A percentile compares a stretch with the other conserved stretches of the same genome.
phyloP scores from a whole-genome alignment of 805 yeast genomes.

The Isabelozyma pseudorhagii region DNA sequence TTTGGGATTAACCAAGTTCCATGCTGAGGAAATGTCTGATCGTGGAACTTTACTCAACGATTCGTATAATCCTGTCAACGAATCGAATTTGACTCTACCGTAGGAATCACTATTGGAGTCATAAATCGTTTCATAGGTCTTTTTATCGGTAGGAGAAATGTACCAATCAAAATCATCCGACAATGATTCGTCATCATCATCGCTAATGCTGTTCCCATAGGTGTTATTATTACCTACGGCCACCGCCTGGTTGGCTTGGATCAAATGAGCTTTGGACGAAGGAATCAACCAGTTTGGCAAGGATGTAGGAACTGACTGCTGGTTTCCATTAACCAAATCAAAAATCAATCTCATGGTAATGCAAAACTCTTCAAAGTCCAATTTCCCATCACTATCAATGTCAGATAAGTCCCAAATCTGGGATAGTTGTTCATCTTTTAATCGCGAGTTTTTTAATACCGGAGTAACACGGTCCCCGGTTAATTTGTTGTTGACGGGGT shows the following conservation, averaged over 20 bases:
- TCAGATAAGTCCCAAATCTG: conserved; percentile 91
- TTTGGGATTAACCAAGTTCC: conserved; percentile 94
- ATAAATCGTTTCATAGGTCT: conserved; percentile 76
- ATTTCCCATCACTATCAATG: conserved; percentile 84
- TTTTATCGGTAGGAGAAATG: conserved; percentile 82
- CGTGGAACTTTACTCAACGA: conserved; percentile 73
- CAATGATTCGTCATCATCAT: conserved; percentile 60
- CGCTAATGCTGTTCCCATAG: conserved; percentile 31
- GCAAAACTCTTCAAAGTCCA: conserved; percentile 97
- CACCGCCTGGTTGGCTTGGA: conserved; percentile 81
- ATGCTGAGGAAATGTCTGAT: conserved; percentile 82
- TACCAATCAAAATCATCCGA: conserved; percentile 90
- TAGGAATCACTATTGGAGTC: conserved; percentile 68
- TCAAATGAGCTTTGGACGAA: conserved; percentile 77
- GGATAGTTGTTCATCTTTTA: conserved; percentile 72
- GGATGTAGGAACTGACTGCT: conserved; percentile 55
- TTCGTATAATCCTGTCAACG: conserved; percentile 65
- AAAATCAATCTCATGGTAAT: conserved; percentile 94
- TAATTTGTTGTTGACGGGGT: conserved; percentile 75
- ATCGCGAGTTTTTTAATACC: conserved; percentile 84
- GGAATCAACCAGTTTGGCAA: conserved; percentile 95
- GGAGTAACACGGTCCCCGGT: conserved; percentile 82
- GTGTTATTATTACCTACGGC: conserved; percentile 15
- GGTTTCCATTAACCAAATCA: conserved; percentile 77
- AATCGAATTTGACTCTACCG: conserved; percentile 76